Conservation (phyloP, 1,284 basidiomycete species). For the Salmacisia buchloeana region DNA sequence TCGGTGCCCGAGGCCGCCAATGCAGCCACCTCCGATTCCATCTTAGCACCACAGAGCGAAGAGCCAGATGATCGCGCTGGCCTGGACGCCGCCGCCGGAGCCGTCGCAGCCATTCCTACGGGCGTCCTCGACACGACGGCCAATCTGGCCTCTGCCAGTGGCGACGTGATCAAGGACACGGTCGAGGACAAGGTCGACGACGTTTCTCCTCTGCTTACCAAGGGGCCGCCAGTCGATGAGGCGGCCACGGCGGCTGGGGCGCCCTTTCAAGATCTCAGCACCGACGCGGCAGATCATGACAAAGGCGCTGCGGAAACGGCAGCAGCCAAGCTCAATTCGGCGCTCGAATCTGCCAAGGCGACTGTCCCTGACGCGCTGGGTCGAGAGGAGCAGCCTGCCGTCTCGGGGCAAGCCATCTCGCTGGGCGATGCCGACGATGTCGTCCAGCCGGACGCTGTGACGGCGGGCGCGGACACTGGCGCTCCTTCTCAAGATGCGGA, state of each 20-base stretch:
- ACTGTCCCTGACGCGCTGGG: neutral
- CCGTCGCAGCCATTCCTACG: neutral
- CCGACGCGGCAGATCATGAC: neutral
- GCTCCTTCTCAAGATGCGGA: neutral
- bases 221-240: neutral
- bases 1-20: neutral
- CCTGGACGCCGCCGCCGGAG: neutral
- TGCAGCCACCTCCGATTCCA: neutral
- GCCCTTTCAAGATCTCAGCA: neutral
- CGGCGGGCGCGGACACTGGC: neutral
- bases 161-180: neutral
- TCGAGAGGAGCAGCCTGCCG: neutral
- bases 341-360: neutral
- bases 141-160: neutral
- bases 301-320: neutral
- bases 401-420: neutral
- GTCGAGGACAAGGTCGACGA: neutral
- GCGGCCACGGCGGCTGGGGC: neutral
- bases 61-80: neutral
- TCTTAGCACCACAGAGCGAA: neutral
- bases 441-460: neutral
- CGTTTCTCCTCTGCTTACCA: neutral
- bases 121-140: neutral
- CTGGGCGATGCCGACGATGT: neutral
- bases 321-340: neutral